Percentiles rank a stretch among this genome's conserved stretches.
phyloP scores from a whole-genome alignment of 1,139 yeast genomes.

The Geotrichum aggregatum region DNA sequence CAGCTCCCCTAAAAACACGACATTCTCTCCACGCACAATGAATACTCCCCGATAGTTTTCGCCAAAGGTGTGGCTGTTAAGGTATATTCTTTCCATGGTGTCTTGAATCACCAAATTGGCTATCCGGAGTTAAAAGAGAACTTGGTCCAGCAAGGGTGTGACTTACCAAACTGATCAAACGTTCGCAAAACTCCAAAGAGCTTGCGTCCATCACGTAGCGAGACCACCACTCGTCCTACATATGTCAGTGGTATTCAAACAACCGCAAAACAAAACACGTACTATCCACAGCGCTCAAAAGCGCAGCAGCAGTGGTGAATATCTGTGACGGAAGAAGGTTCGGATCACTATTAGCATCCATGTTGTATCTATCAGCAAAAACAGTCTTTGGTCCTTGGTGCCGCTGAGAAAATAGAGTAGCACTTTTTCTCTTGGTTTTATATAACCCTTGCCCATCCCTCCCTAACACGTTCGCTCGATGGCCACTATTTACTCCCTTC shows the following conservation, averaged over 20 bases:
- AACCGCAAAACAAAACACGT: constrained; percentile 31
- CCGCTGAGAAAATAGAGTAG: neutral
- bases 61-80: constrained; percentile 56
- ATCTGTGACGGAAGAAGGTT: constrained; percentile 52
- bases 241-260: neutral
- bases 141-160: neutral
- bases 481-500: constrained; percentile 10
- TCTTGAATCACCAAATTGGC: constrained; percentile 91
- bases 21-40: constrained; percentile 94
- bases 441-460: constrained; percentile 4
- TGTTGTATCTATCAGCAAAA: neutral
- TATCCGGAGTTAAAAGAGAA: constrained; percentile 5
- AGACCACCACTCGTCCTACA: constrained; percentile 64
- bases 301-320: constrained; percentile 94
- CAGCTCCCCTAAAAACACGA: constrained; percentile 91
- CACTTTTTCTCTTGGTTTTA: neutral
- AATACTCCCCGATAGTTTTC: constrained; percentile 76
- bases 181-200: constrained; percentile 89
- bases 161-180: constrained; percentile 75
- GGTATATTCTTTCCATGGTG: constrained; percentile 78
- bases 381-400: neutral
- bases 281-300: constrained; percentile 90
- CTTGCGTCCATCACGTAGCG: constrained; percentile 85
- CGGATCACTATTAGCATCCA: constrained; percentile 21
- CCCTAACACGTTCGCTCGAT: neutral